Conservation (phyloP, 805 yeast genomes). For the Nadsonia fulvescens region DNA sequence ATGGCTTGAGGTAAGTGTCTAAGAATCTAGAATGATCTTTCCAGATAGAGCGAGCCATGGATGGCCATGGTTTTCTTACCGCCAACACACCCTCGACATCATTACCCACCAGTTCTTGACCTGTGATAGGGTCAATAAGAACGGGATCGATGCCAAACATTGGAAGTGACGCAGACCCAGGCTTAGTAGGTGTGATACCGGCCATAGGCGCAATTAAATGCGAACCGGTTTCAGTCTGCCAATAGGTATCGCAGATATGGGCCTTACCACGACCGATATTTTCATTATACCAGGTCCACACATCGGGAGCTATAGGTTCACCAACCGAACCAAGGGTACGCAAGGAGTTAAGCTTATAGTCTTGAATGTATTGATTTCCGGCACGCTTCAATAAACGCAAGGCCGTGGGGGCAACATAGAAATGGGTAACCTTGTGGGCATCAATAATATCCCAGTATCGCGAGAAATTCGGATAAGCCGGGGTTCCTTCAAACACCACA, state of each 20-base stretch:
- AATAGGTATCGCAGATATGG: constrained; percentile 88
- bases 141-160: constrained; percentile 87
- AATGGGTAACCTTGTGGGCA: constrained; percentile 70
- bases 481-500: constrained; percentile 91
- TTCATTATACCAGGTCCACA: constrained; percentile 92
- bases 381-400: constrained; percentile 71
- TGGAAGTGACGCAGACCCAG: constrained; percentile 93
- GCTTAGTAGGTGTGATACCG: constrained; percentile 87
- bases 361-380: constrained; percentile 58
- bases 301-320: constrained; percentile 89
- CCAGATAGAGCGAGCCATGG: constrained; percentile 95
- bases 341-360: constrained; percentile 53
- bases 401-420: constrained; percentile 93
- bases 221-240: constrained; percentile 98
- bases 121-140: constrained; percentile 85
- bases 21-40: constrained; percentile 70
- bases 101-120: constrained; percentile 65
- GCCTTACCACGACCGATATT: constrained; percentile 71
- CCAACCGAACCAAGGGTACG: constrained; percentile 90
- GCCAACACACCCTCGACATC: constrained; percentile 96
- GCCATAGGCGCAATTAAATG: constrained; percentile 90
- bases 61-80: constrained; percentile 84
- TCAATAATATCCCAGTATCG: constrained; percentile 93
- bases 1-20: constrained; percentile 85
- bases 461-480: constrained; percentile 88